A percentile compares a stretch with the other conserved stretches of the same genome.
These are phyloP conservation scores for Nakataea oryzae DNA, from an alignment of 2,329 filamentous ascomycete species.

Conservation along the genomic window DNA sequence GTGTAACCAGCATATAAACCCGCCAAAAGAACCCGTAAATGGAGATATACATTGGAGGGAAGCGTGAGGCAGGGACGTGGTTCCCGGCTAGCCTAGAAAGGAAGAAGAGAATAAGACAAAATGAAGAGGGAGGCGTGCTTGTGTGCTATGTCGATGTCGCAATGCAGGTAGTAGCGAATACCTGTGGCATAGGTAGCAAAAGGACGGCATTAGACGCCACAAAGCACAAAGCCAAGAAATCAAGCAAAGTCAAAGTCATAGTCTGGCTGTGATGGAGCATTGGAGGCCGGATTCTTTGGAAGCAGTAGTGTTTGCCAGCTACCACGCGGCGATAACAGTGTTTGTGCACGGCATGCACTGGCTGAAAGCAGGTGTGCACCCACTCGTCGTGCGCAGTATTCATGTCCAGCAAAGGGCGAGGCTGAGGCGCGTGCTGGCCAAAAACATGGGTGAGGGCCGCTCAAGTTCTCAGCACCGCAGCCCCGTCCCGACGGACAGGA, in stretches of 20 bases:
- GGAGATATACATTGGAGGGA: not conserved
- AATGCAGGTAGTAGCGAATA: not conserved
- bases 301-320: not conserved
- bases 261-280: too few species aligned
- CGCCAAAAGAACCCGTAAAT: not conserved
- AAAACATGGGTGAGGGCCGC: not conserved
- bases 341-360: not conserved
- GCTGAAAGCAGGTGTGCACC: too few species aligned
- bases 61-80: not conserved
- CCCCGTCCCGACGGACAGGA: slow-evolving; percentile 17
- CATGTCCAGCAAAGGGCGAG: not conserved
- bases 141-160: not conserved
- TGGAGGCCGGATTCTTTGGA: too few species aligned
- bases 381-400: too few species aligned
- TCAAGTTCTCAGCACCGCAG: not conserved
- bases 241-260: too few species aligned
- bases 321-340: not conserved
- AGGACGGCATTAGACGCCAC: not conserved
- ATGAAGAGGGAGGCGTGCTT: not conserved
- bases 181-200: not conserved
- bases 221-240: not conserved
- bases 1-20: not conserved
- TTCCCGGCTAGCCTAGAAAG: not conserved
- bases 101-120: too few species aligned
- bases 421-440: too few species aligned